phyloP scores from a whole-genome alignment of 441 rosid species.

The Brassica hybrid region DNA sequence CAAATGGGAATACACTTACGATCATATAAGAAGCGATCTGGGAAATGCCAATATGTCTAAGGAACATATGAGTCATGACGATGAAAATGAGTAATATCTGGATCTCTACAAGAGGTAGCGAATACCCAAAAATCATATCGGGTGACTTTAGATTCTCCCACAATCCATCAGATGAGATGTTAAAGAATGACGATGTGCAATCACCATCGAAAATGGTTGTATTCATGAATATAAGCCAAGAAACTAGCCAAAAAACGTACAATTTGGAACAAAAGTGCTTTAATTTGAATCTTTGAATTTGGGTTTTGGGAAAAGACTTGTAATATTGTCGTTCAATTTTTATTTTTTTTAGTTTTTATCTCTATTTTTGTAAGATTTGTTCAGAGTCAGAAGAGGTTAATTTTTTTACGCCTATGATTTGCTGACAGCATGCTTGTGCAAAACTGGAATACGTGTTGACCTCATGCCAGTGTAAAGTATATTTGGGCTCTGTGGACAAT shows the following conservation, averaged over 20 bases:
- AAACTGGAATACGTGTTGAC: background rate
- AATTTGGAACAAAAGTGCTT: background rate
- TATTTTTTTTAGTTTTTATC: background rate
- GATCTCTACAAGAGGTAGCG: slow-evolving; percentile 41
- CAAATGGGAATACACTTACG: slow-evolving; percentile 19
- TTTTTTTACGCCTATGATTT: background rate
- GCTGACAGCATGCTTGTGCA: background rate
- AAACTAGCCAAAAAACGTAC: background rate
- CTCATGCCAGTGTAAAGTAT: background rate
- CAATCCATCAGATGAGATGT: slow-evolving; percentile 36
- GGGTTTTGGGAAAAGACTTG: background rate
- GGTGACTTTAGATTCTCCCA: slow-evolving; percentile 33
- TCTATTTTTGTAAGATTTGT: background rate
- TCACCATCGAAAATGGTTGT: background rate
- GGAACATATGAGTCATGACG: slow-evolving; percentile 16
- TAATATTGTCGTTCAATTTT: slow-evolving; percentile 1
- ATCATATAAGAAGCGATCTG: slow-evolving; percentile 24
- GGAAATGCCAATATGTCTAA: slow-evolving; percentile 19
- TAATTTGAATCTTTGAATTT: background rate
- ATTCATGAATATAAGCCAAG: slow-evolving; percentile 30
- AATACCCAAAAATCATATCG: slow-evolving; percentile 24
- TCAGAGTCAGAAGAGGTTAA: background rate
- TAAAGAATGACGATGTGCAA: slow-evolving; percentile 20
- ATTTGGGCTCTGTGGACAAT: no score
- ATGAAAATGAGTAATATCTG: slow-evolving; percentile 33